Percentiles rank a stretch among this genome's conserved stretches.
Conservation (phyloP, 225 moss, liverwort and hornwort species). For the Marchantia polymorpha region DNA sequence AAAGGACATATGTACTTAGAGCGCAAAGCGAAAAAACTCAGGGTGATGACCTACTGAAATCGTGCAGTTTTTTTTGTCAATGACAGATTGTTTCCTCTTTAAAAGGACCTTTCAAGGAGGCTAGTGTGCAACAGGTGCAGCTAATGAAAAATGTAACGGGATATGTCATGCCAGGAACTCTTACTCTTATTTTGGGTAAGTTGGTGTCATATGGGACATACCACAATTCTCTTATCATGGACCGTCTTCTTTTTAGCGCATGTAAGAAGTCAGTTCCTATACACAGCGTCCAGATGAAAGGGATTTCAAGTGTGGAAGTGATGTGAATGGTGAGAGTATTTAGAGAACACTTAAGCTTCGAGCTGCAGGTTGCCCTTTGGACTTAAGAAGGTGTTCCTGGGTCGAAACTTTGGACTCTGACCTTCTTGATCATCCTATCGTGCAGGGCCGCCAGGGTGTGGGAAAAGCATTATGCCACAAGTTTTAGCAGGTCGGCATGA, state of each 20-base stretch:
- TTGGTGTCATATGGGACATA: conserved; percentile 7
- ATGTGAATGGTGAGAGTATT: not conserved
- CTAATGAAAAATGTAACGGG: conserved; percentile 73
- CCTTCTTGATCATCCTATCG: not conserved
- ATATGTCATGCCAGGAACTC: conserved; percentile 91
- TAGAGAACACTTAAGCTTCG: not conserved
- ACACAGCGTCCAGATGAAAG: not conserved
- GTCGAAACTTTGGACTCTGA: not conserved
- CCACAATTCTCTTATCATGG: not conserved
- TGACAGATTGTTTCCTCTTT: conserved; percentile 53
- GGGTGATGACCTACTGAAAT: not conserved
- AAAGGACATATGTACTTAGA: too few species aligned
- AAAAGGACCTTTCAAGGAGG: conserved; percentile 51
- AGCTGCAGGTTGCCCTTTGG: not conserved
- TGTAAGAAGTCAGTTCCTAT: not conserved
- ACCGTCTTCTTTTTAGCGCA: not conserved
- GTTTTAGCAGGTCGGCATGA: conserved; percentile 57
- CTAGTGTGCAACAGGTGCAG: conserved; percentile 46
- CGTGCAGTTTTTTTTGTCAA: not conserved
- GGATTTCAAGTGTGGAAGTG: not conserved
- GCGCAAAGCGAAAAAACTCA: not conserved
- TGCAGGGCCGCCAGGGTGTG: conserved; percentile 71
- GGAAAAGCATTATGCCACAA: conserved; percentile 45
- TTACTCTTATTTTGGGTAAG: conserved; percentile 87
- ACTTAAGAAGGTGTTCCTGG: not conserved